phyloP scores from a whole-genome alignment of 805 yeast genomes.

The Saccharomycopsis oosterbeekiorum region DNA sequence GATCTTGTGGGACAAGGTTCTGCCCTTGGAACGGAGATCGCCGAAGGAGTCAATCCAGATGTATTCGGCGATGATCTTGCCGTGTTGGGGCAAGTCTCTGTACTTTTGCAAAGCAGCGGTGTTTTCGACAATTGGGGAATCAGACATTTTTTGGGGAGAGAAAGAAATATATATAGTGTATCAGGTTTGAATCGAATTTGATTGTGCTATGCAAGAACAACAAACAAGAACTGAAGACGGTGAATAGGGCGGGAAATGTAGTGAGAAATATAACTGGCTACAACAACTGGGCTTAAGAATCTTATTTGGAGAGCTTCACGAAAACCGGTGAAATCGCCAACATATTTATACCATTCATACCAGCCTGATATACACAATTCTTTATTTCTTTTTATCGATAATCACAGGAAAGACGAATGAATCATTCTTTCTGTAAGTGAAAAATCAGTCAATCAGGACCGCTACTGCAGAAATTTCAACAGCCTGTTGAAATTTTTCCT shows the following conservation, averaged over 20 bases:
- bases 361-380: too few species aligned
- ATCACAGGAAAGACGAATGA: not conserved
- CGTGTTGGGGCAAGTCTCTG: constrained; percentile 73
- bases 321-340: too few species aligned
- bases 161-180: too few species aligned
- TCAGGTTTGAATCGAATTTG: too few species aligned
- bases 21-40: constrained; percentile 87
- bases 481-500: not conserved
- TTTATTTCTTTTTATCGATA: not conserved
- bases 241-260: too few species aligned
- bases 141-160: not conserved
- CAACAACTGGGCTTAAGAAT: too few species aligned
- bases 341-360: too few species aligned
- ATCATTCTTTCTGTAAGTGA: not conserved
- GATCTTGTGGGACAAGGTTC: constrained; percentile 65
- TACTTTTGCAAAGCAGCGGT: constrained; percentile 79
- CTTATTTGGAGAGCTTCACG: too few species aligned
- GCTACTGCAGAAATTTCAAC: too few species aligned
- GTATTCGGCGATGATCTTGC: constrained; percentile 87
- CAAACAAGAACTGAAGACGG: not conserved
- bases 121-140: constrained; percentile 28
- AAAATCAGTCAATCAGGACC: not conserved
- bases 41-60: constrained; percentile 96
- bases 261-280: too few species aligned
- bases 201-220: not conserved